These are phyloP conservation scores for Wickerhamiella cacticola DNA, from an alignment of 805 yeast species.

Conservation along the genomic window DNA sequence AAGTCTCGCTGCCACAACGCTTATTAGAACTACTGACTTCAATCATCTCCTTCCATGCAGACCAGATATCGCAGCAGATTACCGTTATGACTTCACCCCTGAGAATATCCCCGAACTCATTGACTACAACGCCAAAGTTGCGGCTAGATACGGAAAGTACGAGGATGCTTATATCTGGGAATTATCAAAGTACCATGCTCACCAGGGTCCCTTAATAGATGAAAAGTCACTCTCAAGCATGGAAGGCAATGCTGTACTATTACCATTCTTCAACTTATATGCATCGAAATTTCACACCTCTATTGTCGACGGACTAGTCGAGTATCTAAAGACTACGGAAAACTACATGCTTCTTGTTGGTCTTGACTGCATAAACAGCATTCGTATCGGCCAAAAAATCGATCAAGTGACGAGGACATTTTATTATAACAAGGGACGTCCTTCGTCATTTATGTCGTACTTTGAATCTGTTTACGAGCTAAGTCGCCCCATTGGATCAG, in stretches of 20 bases:
- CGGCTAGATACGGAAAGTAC: slow-evolving; percentile 45
- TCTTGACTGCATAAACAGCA: slow-evolving; percentile 11
- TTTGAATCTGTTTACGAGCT: not conserved
- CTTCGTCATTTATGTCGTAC: not conserved
- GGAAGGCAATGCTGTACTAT: not conserved
- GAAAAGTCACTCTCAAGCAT: not conserved
- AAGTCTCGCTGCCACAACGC: not conserved
- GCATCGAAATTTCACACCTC: not conserved
- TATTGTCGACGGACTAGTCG: slow-evolving; percentile 46
- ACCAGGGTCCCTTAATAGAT: not conserved
- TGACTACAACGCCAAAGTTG: slow-evolving; percentile 56
- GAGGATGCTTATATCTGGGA: slow-evolving; percentile 71
- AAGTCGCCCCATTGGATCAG: not conserved
- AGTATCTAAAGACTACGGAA: slow-evolving; percentile 48
- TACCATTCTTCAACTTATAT: slow-evolving; percentile 2
- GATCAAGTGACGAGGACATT: not conserved
- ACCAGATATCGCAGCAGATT: slow-evolving; percentile 41
- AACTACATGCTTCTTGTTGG: slow-evolving; percentile 77
- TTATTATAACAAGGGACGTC: not conserved
- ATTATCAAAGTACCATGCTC: slow-evolving; percentile 12
- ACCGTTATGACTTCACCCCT: slow-evolving; percentile 30
- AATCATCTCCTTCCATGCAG: slow-evolving; percentile 62
- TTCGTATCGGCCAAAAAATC: not conserved
- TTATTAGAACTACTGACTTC: slow-evolving; percentile 41
- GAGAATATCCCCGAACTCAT: slow-evolving; percentile 50